Base-by-base conservation (phyloP, 2,329 filamentous ascomycete species). In the Penicillium janthinellum region DNA sequence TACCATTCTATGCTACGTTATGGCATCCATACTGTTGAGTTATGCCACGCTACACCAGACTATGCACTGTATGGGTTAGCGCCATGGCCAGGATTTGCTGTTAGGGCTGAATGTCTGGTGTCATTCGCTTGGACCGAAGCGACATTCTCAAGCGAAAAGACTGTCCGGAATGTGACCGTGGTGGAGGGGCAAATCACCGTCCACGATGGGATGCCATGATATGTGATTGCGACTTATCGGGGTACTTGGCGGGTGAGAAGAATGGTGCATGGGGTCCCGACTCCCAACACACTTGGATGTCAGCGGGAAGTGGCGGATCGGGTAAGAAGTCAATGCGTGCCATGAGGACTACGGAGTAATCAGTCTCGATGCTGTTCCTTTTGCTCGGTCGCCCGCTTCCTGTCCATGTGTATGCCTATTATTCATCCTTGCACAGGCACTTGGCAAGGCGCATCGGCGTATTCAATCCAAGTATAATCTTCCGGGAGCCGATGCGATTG, bases 401-500 rank as follows among this genome's bases (percentile, higher is more conserved):
- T 10, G 31, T 31, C 31, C 31, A 31, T 31, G 31, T 31, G 31
- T 31, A 31, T 31, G 31, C 8, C 31, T 31, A 31, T 31, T 31
- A 31, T 31, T 31, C 31, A 31, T 31, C 31, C 31, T 31, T 31
- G 31, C 31, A 31, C 31, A 31, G 31, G 31, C 11, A 34, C 31
- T 11, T 14, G 34, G 47, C 47, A 31, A 49, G 31, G 47, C 47
- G 15, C 12, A 28, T 49, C 47, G 28, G 15, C 8, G 7, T 54
- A 58, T 57, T 59, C 44, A 51, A 17, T 3, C 31, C 25, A 10
- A 37, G 15, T 39, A 17, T 59, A 57, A 59, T 55, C 48, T 56
- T 59, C 63, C 64, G 66, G 66, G 63, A 66, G 55, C 34, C 11
- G 49, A 39, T 56, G 20, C 57, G 25, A 68, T 67, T 68, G 64